Percentiles rank a stretch among this genome's conserved stretches.
Evolutionary conservation across 1,284 basidiomycete species (phyloP).

Genomic region (Austroboletus niveus): DNA sequence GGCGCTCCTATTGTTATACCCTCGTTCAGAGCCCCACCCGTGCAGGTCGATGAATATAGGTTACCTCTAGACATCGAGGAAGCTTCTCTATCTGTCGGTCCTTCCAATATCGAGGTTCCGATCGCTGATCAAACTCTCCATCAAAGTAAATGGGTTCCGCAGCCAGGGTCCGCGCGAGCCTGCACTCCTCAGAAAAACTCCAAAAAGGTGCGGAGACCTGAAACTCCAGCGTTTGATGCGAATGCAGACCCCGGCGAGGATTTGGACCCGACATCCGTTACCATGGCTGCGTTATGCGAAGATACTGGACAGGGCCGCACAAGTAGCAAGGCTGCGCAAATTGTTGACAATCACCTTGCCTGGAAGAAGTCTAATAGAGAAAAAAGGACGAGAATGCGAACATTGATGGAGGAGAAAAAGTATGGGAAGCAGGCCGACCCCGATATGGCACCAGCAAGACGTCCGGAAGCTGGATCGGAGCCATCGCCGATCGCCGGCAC

Average conservation of each 20-base stretch:
- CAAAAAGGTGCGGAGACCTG: conserved; percentile 38
- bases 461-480: conserved; percentile 15
- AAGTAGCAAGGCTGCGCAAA: conserved; percentile 68
- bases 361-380: conserved; percentile 68
- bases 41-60: conserved; percentile 2
- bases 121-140: conserved; percentile 6
- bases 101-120: conserved; percentile 2
- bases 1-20: conserved; percentile 23
- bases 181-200: conserved; percentile 15
- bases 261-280: conserved; percentile 72
- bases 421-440: conserved; percentile 57
- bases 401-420: conserved; percentile 67
- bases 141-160: conserved; percentile 10
- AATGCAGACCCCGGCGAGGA: conserved; percentile 67
- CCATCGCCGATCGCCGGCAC: conserved; percentile 5
- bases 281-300: conserved; percentile 72
- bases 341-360: conserved; percentile 61
- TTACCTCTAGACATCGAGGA: conserved; percentile 2
- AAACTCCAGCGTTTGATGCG: conserved; percentile 53
- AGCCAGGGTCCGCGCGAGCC: conserved; percentile 14
- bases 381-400: conserved; percentile 58
- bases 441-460: conserved; percentile 19
- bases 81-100: neutral
- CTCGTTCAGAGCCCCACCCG: conserved; percentile 12
- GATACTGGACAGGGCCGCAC: conserved; percentile 73